Percentiles rank a stretch among this genome's conserved stretches.
Conservation (phyloP, 208 protist genomes). For the Porcisia deanei region DNA sequence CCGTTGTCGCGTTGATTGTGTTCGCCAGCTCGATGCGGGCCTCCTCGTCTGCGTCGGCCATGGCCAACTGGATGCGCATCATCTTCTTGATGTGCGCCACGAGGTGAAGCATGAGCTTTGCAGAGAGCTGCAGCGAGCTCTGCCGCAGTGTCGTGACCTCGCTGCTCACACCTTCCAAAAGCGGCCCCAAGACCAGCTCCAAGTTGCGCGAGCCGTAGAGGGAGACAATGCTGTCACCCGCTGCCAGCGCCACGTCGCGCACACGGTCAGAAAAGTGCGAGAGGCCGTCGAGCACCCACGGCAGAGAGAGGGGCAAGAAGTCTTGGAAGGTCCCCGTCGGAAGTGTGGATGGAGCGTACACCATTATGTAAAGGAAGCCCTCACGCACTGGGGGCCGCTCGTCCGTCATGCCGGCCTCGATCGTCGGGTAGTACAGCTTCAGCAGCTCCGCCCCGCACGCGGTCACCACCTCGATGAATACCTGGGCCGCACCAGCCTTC, state of each 20-base stretch:
- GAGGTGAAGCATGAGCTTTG: conserved; percentile 91
- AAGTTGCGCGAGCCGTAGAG: conserved; percentile 89
- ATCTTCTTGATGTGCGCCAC: conserved; percentile 86
- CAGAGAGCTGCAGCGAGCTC: conserved; percentile 87
- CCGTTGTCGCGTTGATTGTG: conserved; percentile 10
- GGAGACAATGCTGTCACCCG: conserved; percentile 90
- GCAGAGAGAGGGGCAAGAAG: conserved; percentile 82
- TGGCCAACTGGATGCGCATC: conserved; percentile 76
- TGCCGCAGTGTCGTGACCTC: conserved; percentile 87
- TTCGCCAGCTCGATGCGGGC: conserved; percentile 30
- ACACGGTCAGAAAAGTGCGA: conserved; percentile 92
- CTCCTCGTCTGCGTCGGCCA: conserved; percentile 39
- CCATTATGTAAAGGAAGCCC: conserved; percentile 92
- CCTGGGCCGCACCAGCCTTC: conserved; percentile 91
- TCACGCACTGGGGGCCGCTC: conserved; percentile 86
- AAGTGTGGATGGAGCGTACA: conserved; percentile 90
- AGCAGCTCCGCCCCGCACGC: conserved; percentile 68
- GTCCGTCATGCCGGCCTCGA: conserved; percentile 79
- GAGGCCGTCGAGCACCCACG: conserved; percentile 90
- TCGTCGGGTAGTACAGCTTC: conserved; percentile 57
- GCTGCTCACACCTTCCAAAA: conserved; percentile 79
- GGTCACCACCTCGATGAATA: conserved; percentile 87
- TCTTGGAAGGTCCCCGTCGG: conserved; percentile 63
- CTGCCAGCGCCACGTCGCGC: conserved; percentile 83
- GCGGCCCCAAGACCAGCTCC: conserved; percentile 75